Evolutionary conservation across 495 filamentous ascomycete species (phyloP), one percentile per base, ranked within the genome.

Genomic region (Elaphomyces granulatus): DNA sequence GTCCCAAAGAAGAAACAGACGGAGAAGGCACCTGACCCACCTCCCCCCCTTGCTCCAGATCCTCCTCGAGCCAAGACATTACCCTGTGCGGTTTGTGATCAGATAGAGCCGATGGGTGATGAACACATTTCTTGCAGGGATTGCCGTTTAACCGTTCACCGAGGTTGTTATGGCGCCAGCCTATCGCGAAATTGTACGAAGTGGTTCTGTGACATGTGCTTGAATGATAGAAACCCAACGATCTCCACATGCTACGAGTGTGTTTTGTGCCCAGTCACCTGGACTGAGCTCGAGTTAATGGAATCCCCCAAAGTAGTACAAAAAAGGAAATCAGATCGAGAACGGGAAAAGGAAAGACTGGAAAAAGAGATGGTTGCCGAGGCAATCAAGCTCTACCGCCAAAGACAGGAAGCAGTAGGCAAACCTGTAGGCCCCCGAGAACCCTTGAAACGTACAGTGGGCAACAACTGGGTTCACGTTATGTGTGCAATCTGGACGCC

Each of bases 401-500:
- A 81, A 51, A 75, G 74, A 47, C 92, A 99, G 55, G 75, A 83
- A 50, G 78, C 85, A 18, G 83, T 80, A 42, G 80, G 85, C 26
- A 70, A 70, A 35, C 87, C 92, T 3, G 59, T 80, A 16, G 72
- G 81, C 49, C 90, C 90, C 19, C 82, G 92, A 14, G 90, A 96
- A 49, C 79, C 90, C 2, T 60, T 99, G 38, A 99, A 99, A 64
- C 71, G 82, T 20, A 99, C 90, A 0, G 75, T 79, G 7, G 81
- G 84, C 42, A 95, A 95, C 58, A 95, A 96, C 49, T 99, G 90
- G 90, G 82, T 93, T n/a, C 90, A 99, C 52, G 84, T 95, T 19
- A 72, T 77, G 32, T 99, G 90, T 49, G 86, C 90, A 3, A 65
- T 95, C 20, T 95, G 80, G 78, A 83, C 78, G 8, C 83, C 86